A percentile compares a stretch with the other conserved stretches of the same genome.
phyloP scores from a whole-genome alignment of 2,329 filamentous ascomycete species.

The Nothophoma quercina region DNA sequence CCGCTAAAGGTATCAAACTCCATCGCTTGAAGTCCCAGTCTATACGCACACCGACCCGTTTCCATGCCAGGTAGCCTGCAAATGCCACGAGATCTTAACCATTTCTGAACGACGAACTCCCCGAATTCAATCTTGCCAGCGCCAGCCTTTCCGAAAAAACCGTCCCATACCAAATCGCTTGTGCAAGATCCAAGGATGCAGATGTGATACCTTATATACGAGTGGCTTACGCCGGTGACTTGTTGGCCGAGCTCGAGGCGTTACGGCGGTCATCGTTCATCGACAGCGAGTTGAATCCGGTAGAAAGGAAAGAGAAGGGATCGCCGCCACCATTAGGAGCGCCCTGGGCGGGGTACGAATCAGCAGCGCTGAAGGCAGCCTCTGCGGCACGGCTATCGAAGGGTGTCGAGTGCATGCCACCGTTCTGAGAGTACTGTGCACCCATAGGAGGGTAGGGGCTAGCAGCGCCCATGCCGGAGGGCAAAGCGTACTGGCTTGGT shows the following conservation, averaged over 20 bases:
- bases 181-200: slow-evolving; percentile 42
- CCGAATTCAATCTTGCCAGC: slow-evolving; percentile 45
- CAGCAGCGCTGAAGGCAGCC: slow-evolving; percentile 89
- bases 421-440: slow-evolving; percentile 78
- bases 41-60: slow-evolving; percentile 45
- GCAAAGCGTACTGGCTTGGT: slow-evolving; percentile 87
- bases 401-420: slow-evolving; percentile 80
- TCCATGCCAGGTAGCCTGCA: slow-evolving; percentile 46
- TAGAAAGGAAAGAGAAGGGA: slow-evolving; percentile 81
- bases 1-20: slow-evolving; percentile 50
- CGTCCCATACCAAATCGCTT: slow-evolving; percentile 45
- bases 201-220: slow-evolving; percentile 47
- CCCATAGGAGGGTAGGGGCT: slow-evolving; percentile 79
- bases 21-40: slow-evolving; percentile 47
- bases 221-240: slow-evolving; percentile 49
- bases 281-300: slow-evolving; percentile 74
- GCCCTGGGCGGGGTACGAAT: slow-evolving; percentile 80
- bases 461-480: slow-evolving; percentile 82
- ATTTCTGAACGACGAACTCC: slow-evolving; percentile 49
- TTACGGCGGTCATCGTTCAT: slow-evolving; percentile 68
- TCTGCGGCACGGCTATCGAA: slow-evolving; percentile 95
- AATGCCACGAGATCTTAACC: slow-evolving; percentile 50
- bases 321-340: slow-evolving; percentile 73
- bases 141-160: slow-evolving; percentile 46
- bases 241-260: slow-evolving; percentile 48